Evolutionary conservation across 805 yeast genomes (phyloP).

Genomic region (Clavispora asparagi): DNA sequence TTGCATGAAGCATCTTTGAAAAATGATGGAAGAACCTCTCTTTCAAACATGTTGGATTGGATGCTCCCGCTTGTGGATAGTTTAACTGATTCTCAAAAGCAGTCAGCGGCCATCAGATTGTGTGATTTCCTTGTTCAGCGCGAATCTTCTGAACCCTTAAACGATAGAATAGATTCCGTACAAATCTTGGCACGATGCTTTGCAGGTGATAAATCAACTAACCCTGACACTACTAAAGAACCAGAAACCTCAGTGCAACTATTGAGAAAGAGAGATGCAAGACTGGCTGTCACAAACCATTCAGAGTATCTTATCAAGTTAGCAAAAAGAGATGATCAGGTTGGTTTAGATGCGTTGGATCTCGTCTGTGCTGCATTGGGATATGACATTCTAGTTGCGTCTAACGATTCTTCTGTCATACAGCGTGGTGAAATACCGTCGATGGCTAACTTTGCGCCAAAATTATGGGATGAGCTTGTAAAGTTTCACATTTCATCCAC

Average conservation of each 20-base stretch:
- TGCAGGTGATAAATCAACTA: slow-evolving; percentile 1
- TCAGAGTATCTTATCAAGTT: slow-evolving; percentile 24
- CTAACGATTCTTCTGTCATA: slow-evolving; percentile 7
- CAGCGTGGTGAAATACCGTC: slow-evolving; percentile 9
- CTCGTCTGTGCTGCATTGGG: slow-evolving; percentile 11
- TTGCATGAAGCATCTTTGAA: slow-evolving; percentile 16
- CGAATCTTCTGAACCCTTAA: slow-evolving; percentile 1
- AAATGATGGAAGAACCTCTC: slow-evolving; percentile 11
- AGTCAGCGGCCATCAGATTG: slow-evolving; percentile 48
- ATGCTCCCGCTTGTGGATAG: slow-evolving; percentile 40
- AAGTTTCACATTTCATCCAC: slow-evolving; percentile 7
- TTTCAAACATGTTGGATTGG: slow-evolving; percentile 52
- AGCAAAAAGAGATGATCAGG: slow-evolving; percentile 9
- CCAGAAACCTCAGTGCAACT: slow-evolving; percentile 26
- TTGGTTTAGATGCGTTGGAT: slow-evolving; percentile 3
- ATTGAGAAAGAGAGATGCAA: slow-evolving; percentile 40
- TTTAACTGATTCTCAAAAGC: slow-evolving; percentile 44
- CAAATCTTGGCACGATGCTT: slow-evolving; percentile 15
- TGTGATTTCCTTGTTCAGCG: slow-evolving; percentile 42
- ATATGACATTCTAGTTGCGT: slow-evolving; percentile 15
- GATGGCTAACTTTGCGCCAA: slow-evolving; percentile 6
- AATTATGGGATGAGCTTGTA: slow-evolving; percentile 9
- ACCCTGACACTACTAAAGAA: slow-evolving; percentile 2
- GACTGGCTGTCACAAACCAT: slow-evolving; percentile 44
- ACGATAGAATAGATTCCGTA: slow-evolving; percentile 4